These are phyloP conservation scores for Colletotrichum chrysophilum DNA, from an alignment of 2,329 filamentous ascomycete species.

Conservation along the genomic window DNA sequence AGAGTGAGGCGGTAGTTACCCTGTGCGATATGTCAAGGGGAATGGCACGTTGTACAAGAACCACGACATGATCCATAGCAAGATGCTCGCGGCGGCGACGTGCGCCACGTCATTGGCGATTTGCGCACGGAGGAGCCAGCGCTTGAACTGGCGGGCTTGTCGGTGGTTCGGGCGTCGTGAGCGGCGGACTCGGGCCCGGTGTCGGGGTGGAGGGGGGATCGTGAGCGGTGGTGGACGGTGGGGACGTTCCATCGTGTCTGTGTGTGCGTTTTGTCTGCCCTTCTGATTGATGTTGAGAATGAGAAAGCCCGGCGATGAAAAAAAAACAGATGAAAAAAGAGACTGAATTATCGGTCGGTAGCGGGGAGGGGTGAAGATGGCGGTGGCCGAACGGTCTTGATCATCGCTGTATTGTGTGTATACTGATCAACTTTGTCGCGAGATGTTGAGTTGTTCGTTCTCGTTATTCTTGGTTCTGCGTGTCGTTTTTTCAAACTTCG, in stretches of 20 bases:
- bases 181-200: slow-evolving; percentile 9
- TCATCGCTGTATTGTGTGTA: not conserved
- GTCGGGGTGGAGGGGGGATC: slow-evolving; percentile 30
- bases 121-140: slow-evolving; percentile 24
- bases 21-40: slow-evolving; percentile 19
- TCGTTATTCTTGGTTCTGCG: not conserved
- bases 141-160: slow-evolving; percentile 12
- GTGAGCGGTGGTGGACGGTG: slow-evolving; percentile 36
- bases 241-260: slow-evolving; percentile 31
- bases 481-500: not conserved
- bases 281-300: not conserved
- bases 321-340: not conserved
- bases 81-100: slow-evolving; percentile 33
- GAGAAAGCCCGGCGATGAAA: not conserved
- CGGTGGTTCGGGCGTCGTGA: not conserved
- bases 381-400: not conserved
- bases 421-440: not conserved
- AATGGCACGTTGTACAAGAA: slow-evolving; percentile 32
- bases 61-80: slow-evolving; percentile 35
- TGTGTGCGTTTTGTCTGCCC: not conserved
- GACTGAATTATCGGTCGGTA: not conserved
- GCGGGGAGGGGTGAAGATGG: not conserved
- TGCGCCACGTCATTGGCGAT: slow-evolving; percentile 35
- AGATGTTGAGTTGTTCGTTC: not conserved
- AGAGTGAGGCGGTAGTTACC: not conserved